phyloP scores from a whole-genome alignment of 768 basidiomycete species.

The Rhodotorula paludigena region DNA sequence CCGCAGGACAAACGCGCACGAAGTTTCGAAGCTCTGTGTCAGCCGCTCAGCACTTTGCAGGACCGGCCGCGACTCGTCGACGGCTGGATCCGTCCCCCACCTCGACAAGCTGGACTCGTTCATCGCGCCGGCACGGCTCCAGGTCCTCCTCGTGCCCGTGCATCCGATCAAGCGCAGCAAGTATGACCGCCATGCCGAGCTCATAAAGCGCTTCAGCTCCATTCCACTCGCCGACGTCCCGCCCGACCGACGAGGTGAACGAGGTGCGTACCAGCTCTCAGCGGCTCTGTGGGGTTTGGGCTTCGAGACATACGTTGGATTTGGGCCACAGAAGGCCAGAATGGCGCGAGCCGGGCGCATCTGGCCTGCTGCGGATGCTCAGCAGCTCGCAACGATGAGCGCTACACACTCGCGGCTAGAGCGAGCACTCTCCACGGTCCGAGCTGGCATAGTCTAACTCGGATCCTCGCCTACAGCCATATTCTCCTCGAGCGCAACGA shows the following conservation, averaged over 20 bases:
- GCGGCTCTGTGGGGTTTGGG: neutral
- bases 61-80: no score
- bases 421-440: no score
- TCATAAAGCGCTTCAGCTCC: constrained; percentile 67
- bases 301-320: neutral
- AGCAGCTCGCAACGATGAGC: no score
- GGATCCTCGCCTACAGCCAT: constrained; percentile 53
- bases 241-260: constrained; percentile 61
- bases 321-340: no score
- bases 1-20: no score
- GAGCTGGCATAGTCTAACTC: no score
- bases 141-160: constrained; percentile 78
- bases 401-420: no score
- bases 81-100: neutral
- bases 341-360: no score
- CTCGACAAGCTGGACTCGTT: constrained; percentile 50
- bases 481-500: constrained; percentile 71
- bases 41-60: no score
- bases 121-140: constrained; percentile 77
- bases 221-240: constrained; percentile 79
- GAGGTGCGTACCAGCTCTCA: constrained; percentile 38
- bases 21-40: no score
- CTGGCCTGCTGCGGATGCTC: no score
- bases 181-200: constrained; percentile 68
- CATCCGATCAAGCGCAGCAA: constrained; percentile 64